These are phyloP conservation scores for Pterocarpus macrocarpus DNA, from an alignment of 306 rosid species.

Conservation along the genomic window DNA sequence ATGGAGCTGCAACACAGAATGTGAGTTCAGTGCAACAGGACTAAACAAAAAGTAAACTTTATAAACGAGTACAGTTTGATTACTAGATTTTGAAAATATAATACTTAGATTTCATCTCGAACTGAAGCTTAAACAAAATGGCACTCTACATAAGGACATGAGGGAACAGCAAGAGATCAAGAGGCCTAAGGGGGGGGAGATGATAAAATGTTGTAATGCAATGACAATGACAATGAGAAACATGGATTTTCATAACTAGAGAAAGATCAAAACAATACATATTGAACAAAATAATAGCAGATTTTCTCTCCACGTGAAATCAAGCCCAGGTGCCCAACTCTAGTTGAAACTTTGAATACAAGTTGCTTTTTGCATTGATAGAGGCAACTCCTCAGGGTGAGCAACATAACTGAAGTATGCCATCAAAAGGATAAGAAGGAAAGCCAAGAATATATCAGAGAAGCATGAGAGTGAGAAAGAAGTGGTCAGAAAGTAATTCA, in stretches of 20 bases:
- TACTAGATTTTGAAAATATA: background rate
- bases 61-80: background rate
- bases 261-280: background rate
- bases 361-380: constrained; percentile 16
- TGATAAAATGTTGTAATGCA: constrained; percentile 6
- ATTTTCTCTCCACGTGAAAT: background rate
- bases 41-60: background rate
- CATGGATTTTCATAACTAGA: background rate
- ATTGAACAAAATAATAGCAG: background rate
- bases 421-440: constrained; percentile 3
- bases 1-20: constrained; percentile 32
- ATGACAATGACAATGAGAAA: constrained; percentile 4
- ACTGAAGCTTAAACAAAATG: too few relatives aligned
- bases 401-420: background rate
- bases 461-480: background rate
- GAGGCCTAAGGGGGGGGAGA: background rate
- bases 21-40: constrained; percentile 23
- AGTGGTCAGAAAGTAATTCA: background rate
- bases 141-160: too few relatives aligned
- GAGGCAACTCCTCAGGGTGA: too few relatives aligned
- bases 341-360: background rate
- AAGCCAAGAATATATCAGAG: background rate
- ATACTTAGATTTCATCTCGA: background rate
- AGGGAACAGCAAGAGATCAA: too few relatives aligned
- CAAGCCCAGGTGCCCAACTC: background rate